Percentiles rank a stretch among this genome's conserved stretches.
phyloP scores from a whole-genome alignment of 257 asterid species.

The Cordia subcordata region DNA sequence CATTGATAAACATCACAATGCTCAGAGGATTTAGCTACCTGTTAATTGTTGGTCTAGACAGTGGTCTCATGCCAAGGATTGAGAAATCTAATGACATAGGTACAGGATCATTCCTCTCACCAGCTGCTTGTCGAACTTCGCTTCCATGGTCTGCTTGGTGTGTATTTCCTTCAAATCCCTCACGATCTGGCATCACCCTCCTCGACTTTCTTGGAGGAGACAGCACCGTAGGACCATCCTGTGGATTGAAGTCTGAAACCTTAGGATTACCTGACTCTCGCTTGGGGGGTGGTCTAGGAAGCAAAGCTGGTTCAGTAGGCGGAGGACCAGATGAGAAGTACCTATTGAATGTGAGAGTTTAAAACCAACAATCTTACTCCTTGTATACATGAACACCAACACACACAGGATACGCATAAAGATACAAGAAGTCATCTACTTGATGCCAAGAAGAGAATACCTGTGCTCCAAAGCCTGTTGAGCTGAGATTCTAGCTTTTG shows the following conservation, averaged over 20 bases:
- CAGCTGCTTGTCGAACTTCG: conserved; percentile 51
- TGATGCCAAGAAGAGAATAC: conserved; percentile 32
- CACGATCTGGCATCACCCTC: conserved; percentile 89
- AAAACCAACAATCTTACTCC: conserved; percentile 2
- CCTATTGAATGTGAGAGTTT: conserved; percentile 35
- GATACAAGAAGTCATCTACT: conserved; percentile 3
- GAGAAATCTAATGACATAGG: conserved; percentile 95
- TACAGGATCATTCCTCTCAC: conserved; percentile 66
- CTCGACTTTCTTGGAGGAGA: conserved; percentile 97
- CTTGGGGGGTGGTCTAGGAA: conserved; percentile 89
- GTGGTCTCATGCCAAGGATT: conserved; percentile 72
- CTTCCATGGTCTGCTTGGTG: conserved; percentile 49
- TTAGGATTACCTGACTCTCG: conserved; percentile 51
- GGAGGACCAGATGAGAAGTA: conserved; percentile 83
- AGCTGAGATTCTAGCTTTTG: conserved; percentile 86
- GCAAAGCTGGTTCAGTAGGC: conserved; percentile 87
- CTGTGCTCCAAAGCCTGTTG: conserved; percentile 95
- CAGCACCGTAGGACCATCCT: conserved; percentile 72
- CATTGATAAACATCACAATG: neutral
- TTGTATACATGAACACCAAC: neutral
- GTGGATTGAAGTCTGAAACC: conserved; percentile 53
- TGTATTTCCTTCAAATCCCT: conserved; percentile 61
- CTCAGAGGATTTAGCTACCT: conserved; percentile 40
- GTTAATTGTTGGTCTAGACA: conserved; percentile 88
- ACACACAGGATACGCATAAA: too few species aligned